phyloP scores from a whole-genome alignment of 768 basidiomycete species.

The Dacryopinax spathularia region DNA sequence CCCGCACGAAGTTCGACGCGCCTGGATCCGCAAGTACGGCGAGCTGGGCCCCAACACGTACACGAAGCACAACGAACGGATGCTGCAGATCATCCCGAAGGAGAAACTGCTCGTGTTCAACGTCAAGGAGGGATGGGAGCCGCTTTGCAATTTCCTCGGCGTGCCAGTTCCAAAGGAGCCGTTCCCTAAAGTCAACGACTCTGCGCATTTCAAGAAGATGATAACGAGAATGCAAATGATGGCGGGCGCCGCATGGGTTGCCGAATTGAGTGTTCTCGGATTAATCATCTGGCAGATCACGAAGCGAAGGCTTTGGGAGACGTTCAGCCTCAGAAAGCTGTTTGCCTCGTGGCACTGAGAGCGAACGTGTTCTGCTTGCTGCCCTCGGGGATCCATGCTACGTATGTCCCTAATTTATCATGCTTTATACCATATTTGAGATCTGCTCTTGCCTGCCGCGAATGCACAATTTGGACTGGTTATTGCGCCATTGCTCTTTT shows the following conservation, averaged over 20 bases:
- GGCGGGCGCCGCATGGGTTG: not conserved
- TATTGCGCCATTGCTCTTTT: too few species aligned
- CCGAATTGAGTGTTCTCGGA: too few species aligned
- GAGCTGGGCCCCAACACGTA: not conserved
- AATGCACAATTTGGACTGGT: too few species aligned
- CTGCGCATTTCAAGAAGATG: not conserved
- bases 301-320: too few species aligned
- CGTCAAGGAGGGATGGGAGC: slow-evolving; percentile 4
- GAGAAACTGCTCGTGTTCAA: not conserved
- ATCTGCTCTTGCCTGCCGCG: too few species aligned
- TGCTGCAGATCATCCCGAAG: not conserved
- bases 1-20: not conserved
- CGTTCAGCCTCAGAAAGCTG: too few species aligned
- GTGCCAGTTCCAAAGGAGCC: not conserved
- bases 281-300: too few species aligned
- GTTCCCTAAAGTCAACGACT: not conserved
- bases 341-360: too few species aligned
- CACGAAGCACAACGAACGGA: not conserved
- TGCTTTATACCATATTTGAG: too few species aligned
- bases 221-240: not conserved
- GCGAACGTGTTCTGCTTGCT: too few species aligned
- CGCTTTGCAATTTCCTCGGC: slow-evolving; percentile 4
- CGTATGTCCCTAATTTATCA: too few species aligned
- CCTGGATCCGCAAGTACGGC: not conserved
- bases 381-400: too few species aligned